A percentile compares a stretch with the other conserved stretches of the same genome.
phyloP scores from a whole-genome alignment of 2,329 filamentous ascomycete genomes.

The Apiospora malaysiana region DNA sequence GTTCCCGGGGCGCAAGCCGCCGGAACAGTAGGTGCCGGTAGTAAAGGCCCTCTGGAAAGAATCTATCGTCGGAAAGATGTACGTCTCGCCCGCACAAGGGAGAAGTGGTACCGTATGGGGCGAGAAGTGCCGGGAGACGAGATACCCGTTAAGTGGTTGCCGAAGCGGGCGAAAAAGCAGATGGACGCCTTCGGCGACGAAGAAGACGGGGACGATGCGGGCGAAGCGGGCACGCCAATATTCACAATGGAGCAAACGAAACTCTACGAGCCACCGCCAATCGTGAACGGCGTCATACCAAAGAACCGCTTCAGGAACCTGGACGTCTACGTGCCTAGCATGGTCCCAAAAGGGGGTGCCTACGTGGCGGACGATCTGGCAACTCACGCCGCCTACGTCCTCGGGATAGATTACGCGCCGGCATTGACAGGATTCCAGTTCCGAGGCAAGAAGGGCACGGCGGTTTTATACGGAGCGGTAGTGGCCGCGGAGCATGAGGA shows the following conservation, averaged over 20 bases:
- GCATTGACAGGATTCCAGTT: constrained; percentile 92
- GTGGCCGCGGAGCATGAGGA: constrained; percentile 75
- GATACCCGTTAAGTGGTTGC: constrained; percentile 79
- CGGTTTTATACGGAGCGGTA: constrained; percentile 79
- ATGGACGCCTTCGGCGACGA: constrained; percentile 45
- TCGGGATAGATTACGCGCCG: constrained; percentile 86
- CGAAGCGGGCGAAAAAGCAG: constrained; percentile 49
- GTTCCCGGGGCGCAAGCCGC: constrained; percentile 71
- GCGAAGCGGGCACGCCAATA: constrained; percentile 59
- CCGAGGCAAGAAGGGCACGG: constrained; percentile 83
- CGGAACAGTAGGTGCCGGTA: constrained; percentile 77
- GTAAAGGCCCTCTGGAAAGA: constrained; percentile 68
- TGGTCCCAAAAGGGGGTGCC: constrained; percentile 83
- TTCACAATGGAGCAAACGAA: constrained; percentile 72
- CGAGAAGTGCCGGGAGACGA: constrained; percentile 79
- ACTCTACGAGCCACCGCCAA: constrained; percentile 75
- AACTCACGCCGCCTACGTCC: constrained; percentile 71
- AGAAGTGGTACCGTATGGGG: constrained; percentile 91
- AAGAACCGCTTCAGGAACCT: constrained; percentile 95
- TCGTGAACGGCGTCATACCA: constrained; percentile 77
- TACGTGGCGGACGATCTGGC: constrained; percentile 71
- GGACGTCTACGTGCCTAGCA: constrained; percentile 88
- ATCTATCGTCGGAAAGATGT: constrained; percentile 87
- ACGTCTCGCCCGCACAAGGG: constrained; percentile 74
- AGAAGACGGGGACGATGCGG: constrained; percentile 46